Evolutionary conservation across 345 rosid genomes (phyloP).

Genomic region (Murraya koenigii): DNA sequence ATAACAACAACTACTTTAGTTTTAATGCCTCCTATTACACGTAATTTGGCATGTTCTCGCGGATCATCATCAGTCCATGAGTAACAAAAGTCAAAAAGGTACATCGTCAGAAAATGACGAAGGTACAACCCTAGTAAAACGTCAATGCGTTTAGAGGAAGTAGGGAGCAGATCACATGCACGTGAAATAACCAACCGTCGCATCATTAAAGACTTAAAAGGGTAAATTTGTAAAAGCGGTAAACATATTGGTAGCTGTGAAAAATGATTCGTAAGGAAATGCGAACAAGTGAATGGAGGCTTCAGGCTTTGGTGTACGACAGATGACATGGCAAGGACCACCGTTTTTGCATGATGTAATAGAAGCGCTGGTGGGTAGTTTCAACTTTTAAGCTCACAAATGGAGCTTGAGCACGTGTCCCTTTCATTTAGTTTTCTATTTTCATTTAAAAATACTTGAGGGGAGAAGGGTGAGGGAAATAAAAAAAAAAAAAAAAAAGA

Average conservation of each 20-base stretch:
- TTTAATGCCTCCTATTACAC: background rate
- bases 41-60: background rate
- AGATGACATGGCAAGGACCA: background rate
- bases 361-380: no score
- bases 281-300: background rate
- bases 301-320: background rate
- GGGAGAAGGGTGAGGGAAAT: no score
- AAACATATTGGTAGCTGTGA: background rate
- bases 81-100: background rate
- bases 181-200: background rate
- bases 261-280: background rate
- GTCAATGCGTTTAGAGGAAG: no score
- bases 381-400: no score
- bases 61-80: background rate
- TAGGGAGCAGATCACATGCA: background rate
- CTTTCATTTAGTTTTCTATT: background rate
- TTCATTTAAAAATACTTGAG: no score
- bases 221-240: background rate
- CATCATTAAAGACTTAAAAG: background rate
- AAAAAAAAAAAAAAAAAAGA: no score
- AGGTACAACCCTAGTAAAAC: no score
- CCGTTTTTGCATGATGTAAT: background rate
- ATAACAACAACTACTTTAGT: no score
- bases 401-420: background rate
- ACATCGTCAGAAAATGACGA: no score